Conservation (phyloP, 2,329 filamentous ascomycete genomes). For the Alternaria longipes region DNA sequence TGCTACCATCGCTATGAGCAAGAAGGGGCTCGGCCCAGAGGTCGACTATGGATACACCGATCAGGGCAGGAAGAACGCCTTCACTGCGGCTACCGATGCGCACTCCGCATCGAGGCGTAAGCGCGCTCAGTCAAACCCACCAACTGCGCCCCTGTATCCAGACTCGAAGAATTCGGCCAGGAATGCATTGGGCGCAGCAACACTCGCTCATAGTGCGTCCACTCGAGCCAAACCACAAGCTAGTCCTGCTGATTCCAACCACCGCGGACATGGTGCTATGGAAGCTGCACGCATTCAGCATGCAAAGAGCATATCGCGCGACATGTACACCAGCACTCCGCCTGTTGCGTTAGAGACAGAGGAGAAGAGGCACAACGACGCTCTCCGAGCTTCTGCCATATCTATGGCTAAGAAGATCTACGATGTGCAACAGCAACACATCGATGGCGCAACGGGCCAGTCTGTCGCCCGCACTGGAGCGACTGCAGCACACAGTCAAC, state of each 20-base stretch:
- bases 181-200: conserved; percentile 78
- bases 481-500: conserved; percentile 43
- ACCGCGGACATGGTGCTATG: conserved; percentile 59
- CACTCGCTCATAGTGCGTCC: conserved; percentile 66
- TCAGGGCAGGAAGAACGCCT: conserved; percentile 69
- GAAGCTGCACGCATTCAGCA: conserved; percentile 72
- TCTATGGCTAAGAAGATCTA: conserved; percentile 94
- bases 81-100: conserved; percentile 80
- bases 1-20: conserved; percentile 72
- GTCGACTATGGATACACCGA: conserved; percentile 58
- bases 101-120: conserved; percentile 66
- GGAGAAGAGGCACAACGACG: conserved; percentile 75
- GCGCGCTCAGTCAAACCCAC: conserved; percentile 69
- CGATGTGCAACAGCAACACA: conserved; percentile 70
- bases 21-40: conserved; percentile 57
- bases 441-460: conserved; percentile 57
- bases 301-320: conserved; percentile 73
- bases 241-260: conserved; percentile 40
- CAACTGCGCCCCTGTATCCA: conserved; percentile 59
- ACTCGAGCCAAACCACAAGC: conserved; percentile 35
- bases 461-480: conserved; percentile 48
- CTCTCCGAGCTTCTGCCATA: conserved; percentile 81
- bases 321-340: conserved; percentile 81
- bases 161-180: conserved; percentile 68
- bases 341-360: conserved; percentile 76